Base-by-base conservation (phyloP, 2,329 filamentous ascomycete genomes). In the Aaosphaeria pasadenensis region DNA sequence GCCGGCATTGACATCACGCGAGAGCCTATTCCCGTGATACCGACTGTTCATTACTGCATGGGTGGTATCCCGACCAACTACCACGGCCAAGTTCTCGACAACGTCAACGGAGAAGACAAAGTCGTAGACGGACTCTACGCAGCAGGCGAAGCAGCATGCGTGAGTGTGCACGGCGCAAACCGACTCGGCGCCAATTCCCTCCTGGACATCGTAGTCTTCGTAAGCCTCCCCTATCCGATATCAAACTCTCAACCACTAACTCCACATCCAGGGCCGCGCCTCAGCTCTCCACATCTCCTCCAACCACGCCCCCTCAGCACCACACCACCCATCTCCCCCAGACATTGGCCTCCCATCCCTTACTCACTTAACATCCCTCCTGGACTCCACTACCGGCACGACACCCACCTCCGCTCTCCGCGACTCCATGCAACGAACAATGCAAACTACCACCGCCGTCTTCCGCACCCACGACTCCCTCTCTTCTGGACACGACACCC, bases 21-120 rank as follows among this genome's bases (percentile, higher is more conserved):
- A 80, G 89, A 96, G 77, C 92, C 92, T 57, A 97, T 97, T 62
- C 92, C 92, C 53, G 92, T 97, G 58, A 81, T 97, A 54, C 92
- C 92, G 49, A 97, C 92, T 40, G 92, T 96, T 59, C 91, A 99
- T 81, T 99, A 99, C 83, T 96, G 96, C 83, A 99, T 97, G 94
- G 92, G 92, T 75, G 92, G 94, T 82, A 96, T 99, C 62, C 92
- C 92, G 45, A 97, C 94, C 59, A 90, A 89, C 68, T 97, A 96
- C 74, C 75, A 74, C 39, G 76, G 75, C n/a, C 71, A 78, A 49
- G 75, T 77, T 7, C 55, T 78, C 4, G 66, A 71, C 41, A 63
- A 77, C 1, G 33, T 57, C 28, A 64, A 69, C 0, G 70, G 72
- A 1, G 57, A 64, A 6, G 74, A 77, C 36, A 66, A 64, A 31